Evolutionary conservation across 768 basidiomycete genomes (phyloP).

Genomic region (Psilocybe tampanensis): DNA sequence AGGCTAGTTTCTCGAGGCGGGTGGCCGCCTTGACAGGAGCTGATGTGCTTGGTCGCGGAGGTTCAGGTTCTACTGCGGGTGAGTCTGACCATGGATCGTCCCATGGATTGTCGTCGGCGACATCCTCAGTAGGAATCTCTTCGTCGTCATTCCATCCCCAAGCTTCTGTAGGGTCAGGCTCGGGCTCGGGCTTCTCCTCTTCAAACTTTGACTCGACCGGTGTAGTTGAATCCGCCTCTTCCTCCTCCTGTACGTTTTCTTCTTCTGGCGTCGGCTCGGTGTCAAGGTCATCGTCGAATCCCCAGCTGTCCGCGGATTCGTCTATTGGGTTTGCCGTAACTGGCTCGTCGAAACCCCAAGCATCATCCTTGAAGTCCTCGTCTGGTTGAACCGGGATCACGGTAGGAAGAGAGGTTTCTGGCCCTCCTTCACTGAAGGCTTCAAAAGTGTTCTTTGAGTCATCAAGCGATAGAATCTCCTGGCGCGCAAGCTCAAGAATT

Average conservation of each 20-base stretch:
- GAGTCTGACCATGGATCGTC: constrained; percentile 74
- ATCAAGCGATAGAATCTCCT: constrained; percentile 48
- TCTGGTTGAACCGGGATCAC: constrained; percentile 33
- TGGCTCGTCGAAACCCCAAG: constrained; percentile 35
- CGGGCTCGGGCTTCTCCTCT: constrained; percentile 22
- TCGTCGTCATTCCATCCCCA: constrained; percentile 81
- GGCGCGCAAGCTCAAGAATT: constrained; percentile 65
- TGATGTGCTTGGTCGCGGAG: constrained; percentile 28
- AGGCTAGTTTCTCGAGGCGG: constrained; percentile 53
- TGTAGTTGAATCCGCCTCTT: constrained; percentile 15
- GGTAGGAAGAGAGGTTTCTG: constrained; percentile 30
- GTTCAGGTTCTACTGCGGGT: constrained; percentile 25
- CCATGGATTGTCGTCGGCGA: constrained; percentile 51
- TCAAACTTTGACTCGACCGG: constrained; percentile 11
- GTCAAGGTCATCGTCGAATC: constrained; percentile 45
- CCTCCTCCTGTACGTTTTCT: background rate
- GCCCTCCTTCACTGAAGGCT: constrained; percentile 37
- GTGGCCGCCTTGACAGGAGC: constrained; percentile 54
- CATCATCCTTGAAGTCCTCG: constrained; percentile 38
- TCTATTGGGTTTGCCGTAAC: constrained; percentile 28
- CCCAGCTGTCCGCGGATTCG: constrained; percentile 31
- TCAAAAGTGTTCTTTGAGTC: constrained; percentile 42
- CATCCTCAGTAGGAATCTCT: constrained; percentile 31
- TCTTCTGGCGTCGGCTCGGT: constrained; percentile 9
- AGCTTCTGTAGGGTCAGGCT: constrained; percentile 55